Conservation (phyloP, 2,329 filamentous ascomycete genomes). For the Verticillium zaregamsianum region DNA sequence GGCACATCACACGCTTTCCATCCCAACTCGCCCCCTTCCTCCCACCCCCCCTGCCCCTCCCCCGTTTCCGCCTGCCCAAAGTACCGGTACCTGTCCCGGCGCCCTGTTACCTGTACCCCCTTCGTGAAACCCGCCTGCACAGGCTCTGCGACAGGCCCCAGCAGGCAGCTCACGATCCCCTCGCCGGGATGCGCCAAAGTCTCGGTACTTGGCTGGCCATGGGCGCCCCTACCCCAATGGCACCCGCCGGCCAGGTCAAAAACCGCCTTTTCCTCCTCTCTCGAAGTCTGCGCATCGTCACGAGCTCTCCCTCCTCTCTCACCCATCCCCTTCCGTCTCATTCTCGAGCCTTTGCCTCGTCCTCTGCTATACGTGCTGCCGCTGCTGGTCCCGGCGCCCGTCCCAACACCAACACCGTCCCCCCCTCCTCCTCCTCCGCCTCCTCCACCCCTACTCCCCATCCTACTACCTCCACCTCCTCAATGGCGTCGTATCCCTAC, state of each 20-base stretch:
- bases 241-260: not conserved
- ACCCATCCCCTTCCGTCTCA: not conserved
- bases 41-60: not conserved
- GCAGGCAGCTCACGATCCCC: not conserved
- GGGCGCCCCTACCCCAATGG: not conserved
- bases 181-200: not conserved
- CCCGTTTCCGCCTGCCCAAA: not conserved
- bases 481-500: slow-evolving; percentile 27
- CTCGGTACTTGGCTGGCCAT: not conserved
- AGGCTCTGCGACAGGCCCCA: not conserved
- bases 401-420: not conserved
- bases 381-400: slow-evolving; percentile 1
- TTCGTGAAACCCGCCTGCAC: not conserved
- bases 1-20: not conserved
- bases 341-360: not conserved
- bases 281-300: not conserved
- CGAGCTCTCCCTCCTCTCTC: not conserved
- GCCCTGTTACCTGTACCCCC: not conserved
- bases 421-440: not conserved
- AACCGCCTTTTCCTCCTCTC: not conserved
- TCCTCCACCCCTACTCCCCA: not conserved
- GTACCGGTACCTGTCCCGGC: not conserved
- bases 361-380: not conserved
- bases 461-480: not conserved
- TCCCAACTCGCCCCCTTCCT: not conserved